These are phyloP conservation scores for Globisporangium megalacanthum DNA, from an alignment of 352 stramenopile genomes.

Conservation along the genomic window DNA sequence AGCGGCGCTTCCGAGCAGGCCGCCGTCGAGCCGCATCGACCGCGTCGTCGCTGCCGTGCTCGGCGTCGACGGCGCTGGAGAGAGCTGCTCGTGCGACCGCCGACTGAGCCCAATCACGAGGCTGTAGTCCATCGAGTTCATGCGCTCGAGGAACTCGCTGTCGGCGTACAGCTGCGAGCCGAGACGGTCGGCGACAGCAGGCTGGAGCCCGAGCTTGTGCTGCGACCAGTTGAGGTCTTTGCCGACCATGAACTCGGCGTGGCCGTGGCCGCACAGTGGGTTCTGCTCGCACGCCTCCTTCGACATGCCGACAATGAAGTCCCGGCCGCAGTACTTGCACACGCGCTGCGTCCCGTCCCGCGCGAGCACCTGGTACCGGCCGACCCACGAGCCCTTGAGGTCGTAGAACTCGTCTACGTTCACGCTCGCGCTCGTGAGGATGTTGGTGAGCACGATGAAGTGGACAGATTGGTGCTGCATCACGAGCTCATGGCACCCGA, in stretches of 20 bases:
- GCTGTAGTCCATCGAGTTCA: conserved; percentile 98
- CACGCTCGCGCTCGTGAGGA: conserved; percentile 80
- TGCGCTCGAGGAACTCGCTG: conserved; percentile 90
- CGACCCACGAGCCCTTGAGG: conserved; percentile 89
- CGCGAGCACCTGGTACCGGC: conserved; percentile 58
- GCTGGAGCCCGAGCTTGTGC: conserved; percentile 60
- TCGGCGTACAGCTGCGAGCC: conserved; percentile 87
- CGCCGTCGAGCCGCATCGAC: conserved; percentile 19
- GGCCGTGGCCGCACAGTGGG: conserved; percentile 48
- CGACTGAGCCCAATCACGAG: conserved; percentile 91
- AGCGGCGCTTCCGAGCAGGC: background rate
- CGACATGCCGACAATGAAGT: conserved; percentile 85
- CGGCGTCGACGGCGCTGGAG: conserved; percentile 27
- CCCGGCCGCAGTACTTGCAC: conserved; percentile 84
- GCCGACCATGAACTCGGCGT: conserved; percentile 73
- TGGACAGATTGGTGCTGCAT: conserved; percentile 82
- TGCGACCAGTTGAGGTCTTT: conserved; percentile 88
- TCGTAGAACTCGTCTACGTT: conserved; percentile 89
- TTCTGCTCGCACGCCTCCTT: conserved; percentile 72
- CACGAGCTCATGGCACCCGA: conserved; percentile 84
- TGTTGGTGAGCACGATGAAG: conserved; percentile 88
- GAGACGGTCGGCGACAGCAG: conserved; percentile 66
- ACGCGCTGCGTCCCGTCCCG: conserved; percentile 65
- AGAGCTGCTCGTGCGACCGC: conserved; percentile 14
- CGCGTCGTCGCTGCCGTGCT: conserved; percentile 11